phyloP scores from a whole-genome alignment of 2,329 filamentous ascomycete genomes.

The Ophiostoma tasmaniense region DNA sequence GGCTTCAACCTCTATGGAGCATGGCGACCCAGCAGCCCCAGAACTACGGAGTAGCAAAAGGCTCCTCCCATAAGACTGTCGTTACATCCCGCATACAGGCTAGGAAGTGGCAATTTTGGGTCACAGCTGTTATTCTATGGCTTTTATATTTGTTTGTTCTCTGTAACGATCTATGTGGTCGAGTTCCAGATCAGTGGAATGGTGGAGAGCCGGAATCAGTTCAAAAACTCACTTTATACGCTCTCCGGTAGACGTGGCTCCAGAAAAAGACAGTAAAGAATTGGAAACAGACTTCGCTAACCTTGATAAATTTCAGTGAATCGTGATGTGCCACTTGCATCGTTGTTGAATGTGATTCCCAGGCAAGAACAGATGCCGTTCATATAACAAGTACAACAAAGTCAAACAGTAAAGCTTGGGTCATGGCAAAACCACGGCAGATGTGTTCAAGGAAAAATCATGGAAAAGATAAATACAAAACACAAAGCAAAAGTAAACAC shows the following conservation, averaged over 20 bases:
- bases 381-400: background rate
- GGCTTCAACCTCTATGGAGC: background rate
- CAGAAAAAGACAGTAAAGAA: background rate
- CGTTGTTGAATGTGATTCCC: background rate
- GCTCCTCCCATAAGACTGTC: conserved; percentile 10
- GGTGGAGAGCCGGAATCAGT: background rate
- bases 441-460: background rate
- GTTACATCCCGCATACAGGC: conserved; percentile 12
- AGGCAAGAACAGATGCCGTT: background rate
- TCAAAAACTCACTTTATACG: background rate
- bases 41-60: conserved; percentile 10
- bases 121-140: background rate
- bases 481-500: background rate
- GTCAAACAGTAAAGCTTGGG: background rate
- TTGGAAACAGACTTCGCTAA: background rate
- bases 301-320: background rate
- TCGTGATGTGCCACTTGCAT: background rate
- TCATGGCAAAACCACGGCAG: background rate
- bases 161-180: too few species aligned
- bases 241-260: background rate
- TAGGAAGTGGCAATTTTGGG: background rate
- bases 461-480: background rate
- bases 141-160: background rate
- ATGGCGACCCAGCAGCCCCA: conserved; percentile 10
- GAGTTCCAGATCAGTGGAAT: background rate